A percentile compares a stretch with the other conserved stretches of the same genome.
Conservation (phyloP, 352 stramenopile genomes). For the Phytophthora pseudosyringae region DNA sequence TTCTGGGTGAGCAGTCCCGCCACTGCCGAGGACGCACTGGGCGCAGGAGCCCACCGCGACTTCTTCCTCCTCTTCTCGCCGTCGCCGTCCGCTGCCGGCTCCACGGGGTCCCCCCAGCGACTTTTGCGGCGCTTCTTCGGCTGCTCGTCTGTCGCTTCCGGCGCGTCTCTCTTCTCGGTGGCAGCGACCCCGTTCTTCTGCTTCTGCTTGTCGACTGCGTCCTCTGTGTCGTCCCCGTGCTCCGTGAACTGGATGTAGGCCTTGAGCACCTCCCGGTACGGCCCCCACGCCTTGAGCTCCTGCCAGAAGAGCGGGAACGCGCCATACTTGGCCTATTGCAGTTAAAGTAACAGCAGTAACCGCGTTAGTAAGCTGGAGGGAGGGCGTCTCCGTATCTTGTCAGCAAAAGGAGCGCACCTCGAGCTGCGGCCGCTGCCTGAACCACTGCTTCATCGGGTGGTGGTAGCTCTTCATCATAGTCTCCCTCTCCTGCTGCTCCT, state of each 20-base stretch:
- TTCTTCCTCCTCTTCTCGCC: constrained; percentile 81
- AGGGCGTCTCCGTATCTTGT: no score
- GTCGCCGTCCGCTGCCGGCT: constrained; percentile 27
- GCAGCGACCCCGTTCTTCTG: constrained; percentile 4
- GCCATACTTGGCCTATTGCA: constrained; percentile 80
- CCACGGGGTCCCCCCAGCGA: constrained; percentile 82
- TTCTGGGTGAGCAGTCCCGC: constrained; percentile 61
- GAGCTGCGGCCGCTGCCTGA: constrained; percentile 64
- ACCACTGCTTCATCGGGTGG: constrained; percentile 91
- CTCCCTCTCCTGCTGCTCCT: constrained; percentile 88
- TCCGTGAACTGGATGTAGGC: constrained; percentile 89
- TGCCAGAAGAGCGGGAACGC: constrained; percentile 95
- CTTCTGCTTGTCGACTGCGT: constrained; percentile 17
- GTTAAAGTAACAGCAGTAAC: constrained; percentile 18
- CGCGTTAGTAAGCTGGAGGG: constrained; percentile 1
- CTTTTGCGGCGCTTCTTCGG: constrained; percentile 84
- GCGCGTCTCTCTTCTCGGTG: constrained; percentile 25
- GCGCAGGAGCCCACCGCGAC: constrained; percentile 73
- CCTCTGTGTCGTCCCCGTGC: constrained; percentile 33
- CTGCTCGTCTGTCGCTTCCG: constrained; percentile 37
- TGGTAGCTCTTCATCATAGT: constrained; percentile 91
- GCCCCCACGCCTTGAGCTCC: constrained; percentile 93
- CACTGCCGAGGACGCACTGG: constrained; percentile 43
- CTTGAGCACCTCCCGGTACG: constrained; percentile 93
- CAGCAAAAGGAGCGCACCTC: constrained; percentile 25